A percentile compares a stretch with the other conserved stretches of the same genome.
Conservation (phyloP, 139 green algal species). For the Tetradesmus obliquus region DNA sequence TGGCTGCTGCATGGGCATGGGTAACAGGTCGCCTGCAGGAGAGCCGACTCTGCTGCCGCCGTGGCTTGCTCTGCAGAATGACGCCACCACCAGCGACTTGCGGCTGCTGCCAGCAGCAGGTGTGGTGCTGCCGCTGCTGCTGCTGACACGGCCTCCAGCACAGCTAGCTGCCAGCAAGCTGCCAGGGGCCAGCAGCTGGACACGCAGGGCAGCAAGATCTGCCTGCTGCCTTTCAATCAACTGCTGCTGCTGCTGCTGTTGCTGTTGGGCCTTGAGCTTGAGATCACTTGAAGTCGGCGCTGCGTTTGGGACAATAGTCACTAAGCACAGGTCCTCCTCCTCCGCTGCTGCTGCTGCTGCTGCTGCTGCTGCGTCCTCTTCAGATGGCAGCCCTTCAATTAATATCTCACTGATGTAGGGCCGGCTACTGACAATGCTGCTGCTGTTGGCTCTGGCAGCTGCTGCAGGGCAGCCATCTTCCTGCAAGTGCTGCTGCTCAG, state of each 20-base stretch:
- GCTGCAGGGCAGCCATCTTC: background rate
- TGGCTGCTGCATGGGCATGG: too few relatives aligned
- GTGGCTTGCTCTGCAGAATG: background rate
- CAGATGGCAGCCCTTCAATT: background rate
- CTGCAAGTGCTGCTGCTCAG: background rate
- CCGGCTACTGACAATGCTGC: background rate
- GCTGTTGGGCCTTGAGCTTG: background rate
- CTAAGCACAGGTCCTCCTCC: background rate
- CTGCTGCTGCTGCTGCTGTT: background rate
- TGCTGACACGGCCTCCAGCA: background rate
- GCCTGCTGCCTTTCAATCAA: background rate
- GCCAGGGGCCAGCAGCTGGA: slow-evolving; percentile 1
- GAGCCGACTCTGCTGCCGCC: background rate
- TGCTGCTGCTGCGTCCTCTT: background rate
- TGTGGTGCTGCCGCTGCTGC: background rate
- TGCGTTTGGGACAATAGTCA: background rate
- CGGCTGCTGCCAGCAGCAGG: background rate
- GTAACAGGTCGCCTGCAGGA: too few relatives aligned
- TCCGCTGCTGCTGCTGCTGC: background rate
- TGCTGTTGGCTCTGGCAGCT: background rate
- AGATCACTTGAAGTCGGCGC: background rate
- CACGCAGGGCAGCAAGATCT: background rate
- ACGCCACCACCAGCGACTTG: background rate
- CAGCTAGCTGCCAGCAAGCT: background rate
- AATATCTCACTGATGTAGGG: background rate